phyloP scores from a whole-genome alignment of 2,329 filamentous ascomycete genomes.

The Alternaria sp. region DNA sequence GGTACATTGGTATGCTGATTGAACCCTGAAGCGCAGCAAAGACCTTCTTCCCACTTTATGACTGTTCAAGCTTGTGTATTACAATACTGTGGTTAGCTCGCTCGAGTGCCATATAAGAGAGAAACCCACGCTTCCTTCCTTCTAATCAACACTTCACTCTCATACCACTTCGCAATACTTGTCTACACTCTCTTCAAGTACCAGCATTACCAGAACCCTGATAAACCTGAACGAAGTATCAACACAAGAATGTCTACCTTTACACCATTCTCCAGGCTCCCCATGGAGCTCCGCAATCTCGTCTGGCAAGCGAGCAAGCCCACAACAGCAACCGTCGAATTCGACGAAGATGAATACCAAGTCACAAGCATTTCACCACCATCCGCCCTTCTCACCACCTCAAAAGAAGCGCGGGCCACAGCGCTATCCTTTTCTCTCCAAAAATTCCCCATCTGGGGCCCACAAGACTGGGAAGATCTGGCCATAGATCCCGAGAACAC shows the following conservation, averaged over 20 bases:
- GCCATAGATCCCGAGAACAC: constrained; percentile 12
- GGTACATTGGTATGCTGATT: too few relatives aligned
- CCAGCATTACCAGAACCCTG: neutral
- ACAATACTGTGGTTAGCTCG: neutral
- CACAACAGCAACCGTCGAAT: constrained; percentile 5
- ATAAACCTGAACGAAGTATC: neutral
- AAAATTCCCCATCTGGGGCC: constrained; percentile 13
- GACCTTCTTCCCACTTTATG: neutral
- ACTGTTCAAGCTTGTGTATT: neutral
- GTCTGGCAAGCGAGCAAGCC: constrained; percentile 9
- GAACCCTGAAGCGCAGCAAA: neutral
- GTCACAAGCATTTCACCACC: constrained; percentile 17
- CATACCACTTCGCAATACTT: neutral
- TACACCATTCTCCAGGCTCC: constrained; percentile 5
- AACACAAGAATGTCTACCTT: constrained; percentile 7
- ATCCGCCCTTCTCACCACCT: constrained; percentile 12
- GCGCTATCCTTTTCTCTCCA: constrained; percentile 9
- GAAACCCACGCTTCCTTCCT: neutral
- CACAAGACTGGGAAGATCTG: constrained; percentile 19
- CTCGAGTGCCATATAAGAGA: neutral
- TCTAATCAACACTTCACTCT: neutral
- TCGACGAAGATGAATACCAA: constrained; percentile 13
- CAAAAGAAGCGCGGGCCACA: constrained; percentile 14
- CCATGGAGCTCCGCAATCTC: constrained; percentile 5
- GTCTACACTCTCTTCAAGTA: neutral